These are phyloP conservation scores for Neolentinus lepideus DNA, from an alignment of 1,284 basidiomycete genomes.

Conservation along the genomic window DNA sequence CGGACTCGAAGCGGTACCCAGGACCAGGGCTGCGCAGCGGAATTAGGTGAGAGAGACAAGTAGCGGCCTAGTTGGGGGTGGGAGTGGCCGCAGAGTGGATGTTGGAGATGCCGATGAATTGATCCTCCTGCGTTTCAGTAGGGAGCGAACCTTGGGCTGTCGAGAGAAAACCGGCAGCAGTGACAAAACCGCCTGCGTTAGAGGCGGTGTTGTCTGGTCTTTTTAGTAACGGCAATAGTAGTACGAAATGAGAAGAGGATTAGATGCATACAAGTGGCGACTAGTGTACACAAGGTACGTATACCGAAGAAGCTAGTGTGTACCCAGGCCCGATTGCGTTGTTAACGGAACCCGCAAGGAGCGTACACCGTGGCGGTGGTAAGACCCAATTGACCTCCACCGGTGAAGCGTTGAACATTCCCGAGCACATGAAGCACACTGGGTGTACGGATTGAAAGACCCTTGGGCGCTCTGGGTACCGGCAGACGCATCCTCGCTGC, in stretches of 20 bases:
- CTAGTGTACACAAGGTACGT: constrained; percentile 75
- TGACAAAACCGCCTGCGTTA: constrained; percentile 55
- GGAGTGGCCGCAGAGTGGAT: constrained; percentile 56
- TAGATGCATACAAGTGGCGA: constrained; percentile 6
- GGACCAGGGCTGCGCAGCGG: no score
- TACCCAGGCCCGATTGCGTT: constrained; percentile 72
- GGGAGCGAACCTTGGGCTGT: constrained; percentile 71
- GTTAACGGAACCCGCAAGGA: constrained; percentile 68
- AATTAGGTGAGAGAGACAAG: no score
- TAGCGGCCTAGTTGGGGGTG: constrained; percentile 45
- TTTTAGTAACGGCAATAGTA: constrained; percentile 24
- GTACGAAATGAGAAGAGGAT: no score
- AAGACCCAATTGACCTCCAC: constrained; percentile 57
- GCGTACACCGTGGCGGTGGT: constrained; percentile 53
- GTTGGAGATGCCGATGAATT: constrained; percentile 66
- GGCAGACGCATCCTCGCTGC: neutral
- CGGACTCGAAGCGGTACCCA: no score
- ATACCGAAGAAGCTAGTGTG: constrained; percentile 63
- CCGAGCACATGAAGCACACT: constrained; percentile 20
- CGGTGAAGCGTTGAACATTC: constrained; percentile 48
- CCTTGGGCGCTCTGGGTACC: constrained; percentile 8
- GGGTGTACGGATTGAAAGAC: constrained; percentile 16
- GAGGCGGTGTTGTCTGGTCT: constrained; percentile 63
- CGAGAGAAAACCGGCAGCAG: constrained; percentile 77
- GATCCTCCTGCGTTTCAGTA: constrained; percentile 71